Evolutionary conservation across 2,329 filamentous ascomycete species (phyloP).

Genomic region (Nigrospora sphaerica): DNA sequence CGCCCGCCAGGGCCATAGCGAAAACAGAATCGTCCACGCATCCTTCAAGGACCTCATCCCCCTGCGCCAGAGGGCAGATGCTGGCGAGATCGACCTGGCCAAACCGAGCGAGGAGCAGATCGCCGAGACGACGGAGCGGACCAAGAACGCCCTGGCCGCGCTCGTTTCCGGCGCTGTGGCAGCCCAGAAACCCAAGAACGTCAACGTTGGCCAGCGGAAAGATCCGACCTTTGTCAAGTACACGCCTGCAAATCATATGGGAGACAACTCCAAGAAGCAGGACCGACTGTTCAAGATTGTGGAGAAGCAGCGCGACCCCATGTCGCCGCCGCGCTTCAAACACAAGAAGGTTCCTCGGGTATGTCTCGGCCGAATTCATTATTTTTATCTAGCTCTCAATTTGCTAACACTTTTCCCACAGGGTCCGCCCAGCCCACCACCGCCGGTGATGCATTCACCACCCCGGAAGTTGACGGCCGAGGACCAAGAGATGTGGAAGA

Average conservation of each 20-base stretch:
- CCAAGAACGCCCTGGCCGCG: conserved; percentile 74
- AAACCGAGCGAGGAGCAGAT: conserved; percentile 82
- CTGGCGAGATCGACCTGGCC: conserved; percentile 82
- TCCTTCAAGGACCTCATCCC: conserved; percentile 97
- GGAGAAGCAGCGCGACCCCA: conserved; percentile 84
- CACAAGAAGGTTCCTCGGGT: conserved; percentile 89
- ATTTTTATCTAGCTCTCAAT: too few relatives aligned
- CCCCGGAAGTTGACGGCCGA: conserved; percentile 92
- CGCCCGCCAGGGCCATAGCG: conserved; percentile 78
- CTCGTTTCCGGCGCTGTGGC: conserved; percentile 81
- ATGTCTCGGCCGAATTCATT: not conserved
- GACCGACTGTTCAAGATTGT: conserved; percentile 99
- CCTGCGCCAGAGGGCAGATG: conserved; percentile 83
- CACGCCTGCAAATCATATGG: conserved; percentile 95
- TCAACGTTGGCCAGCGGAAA: conserved; percentile 71
- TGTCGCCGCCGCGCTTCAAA: conserved; percentile 98
- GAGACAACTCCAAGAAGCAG: conserved; percentile 75
- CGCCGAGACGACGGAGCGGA: conserved; percentile 75
- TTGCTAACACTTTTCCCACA: too few relatives aligned
- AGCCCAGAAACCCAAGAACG: conserved; percentile 92
- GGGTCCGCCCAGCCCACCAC: conserved; percentile 85
- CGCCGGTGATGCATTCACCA: conserved; percentile 91
- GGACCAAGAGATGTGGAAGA: conserved; percentile 95
- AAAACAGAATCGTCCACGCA: conserved; percentile 79
- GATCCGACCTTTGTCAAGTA: conserved; percentile 94